phyloP scores from a whole-genome alignment of 2,329 filamentous ascomycete genomes.

The Thielaviopsis punctulata region DNA sequence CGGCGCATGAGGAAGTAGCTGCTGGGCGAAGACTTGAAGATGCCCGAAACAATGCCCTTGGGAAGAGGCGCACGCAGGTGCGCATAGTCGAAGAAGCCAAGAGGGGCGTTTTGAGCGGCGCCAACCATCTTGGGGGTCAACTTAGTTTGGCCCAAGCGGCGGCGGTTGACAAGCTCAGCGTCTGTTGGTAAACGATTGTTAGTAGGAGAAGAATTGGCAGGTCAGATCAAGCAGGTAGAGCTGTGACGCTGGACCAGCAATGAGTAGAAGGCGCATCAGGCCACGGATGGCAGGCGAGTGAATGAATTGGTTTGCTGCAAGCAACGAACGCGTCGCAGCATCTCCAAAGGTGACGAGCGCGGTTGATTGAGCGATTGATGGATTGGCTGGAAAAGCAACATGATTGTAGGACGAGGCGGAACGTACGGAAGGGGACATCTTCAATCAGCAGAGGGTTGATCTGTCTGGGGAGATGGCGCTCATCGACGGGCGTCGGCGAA shows the following conservation, averaged over 20 bases:
- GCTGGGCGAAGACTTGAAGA: slow-evolving; percentile 77
- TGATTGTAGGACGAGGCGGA: background rate
- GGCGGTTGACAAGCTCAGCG: slow-evolving; percentile 59
- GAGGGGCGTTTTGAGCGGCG: slow-evolving; percentile 52
- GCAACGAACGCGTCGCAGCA: background rate
- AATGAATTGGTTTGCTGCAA: background rate
- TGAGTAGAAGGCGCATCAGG: background rate
- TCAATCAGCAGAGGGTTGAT: slow-evolving; percentile 46
- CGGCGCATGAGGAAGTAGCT: slow-evolving; percentile 95
- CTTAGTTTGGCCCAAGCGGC: slow-evolving; percentile 84
- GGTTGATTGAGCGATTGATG: background rate
- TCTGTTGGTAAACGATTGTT: slow-evolving; percentile 27
- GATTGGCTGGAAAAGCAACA: too few species aligned
- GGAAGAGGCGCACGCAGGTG: slow-evolving; percentile 85
- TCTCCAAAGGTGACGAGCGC: background rate
- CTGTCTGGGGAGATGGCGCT: slow-evolving; percentile 34
- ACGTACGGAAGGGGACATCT: slow-evolving; percentile 30
- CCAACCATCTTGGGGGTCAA: slow-evolving; percentile 67
- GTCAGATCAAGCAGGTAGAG: background rate
- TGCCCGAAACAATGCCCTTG: slow-evolving; percentile 79
- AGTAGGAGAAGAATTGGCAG: background rate
- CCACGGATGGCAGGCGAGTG: too few species aligned
- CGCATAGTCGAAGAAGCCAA: slow-evolving; percentile 87
- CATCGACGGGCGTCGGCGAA: slow-evolving; percentile 16
- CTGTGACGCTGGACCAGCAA: background rate